phyloP scores from a whole-genome alignment of 805 yeast species.

The Saccharomycopsis synnaedendra region DNA sequence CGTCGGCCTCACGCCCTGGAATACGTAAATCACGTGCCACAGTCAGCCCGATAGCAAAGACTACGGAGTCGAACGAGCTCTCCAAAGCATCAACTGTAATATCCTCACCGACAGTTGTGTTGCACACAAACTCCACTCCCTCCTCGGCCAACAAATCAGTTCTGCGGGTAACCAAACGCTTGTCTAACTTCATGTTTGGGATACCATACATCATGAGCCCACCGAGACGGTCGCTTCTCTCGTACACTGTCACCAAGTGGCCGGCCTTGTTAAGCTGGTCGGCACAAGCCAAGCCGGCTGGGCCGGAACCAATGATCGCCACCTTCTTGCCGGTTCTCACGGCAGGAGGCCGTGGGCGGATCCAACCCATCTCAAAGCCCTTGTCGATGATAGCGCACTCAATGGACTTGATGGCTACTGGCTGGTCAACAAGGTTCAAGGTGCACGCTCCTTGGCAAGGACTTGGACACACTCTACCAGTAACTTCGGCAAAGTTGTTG shows the following conservation, averaged over 20 bases:
- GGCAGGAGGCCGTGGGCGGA: constrained; percentile 69
- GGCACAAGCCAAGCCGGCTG: constrained; percentile 94
- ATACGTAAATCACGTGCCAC: constrained; percentile 91
- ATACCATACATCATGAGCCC: constrained; percentile 98
- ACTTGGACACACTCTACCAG: constrained; percentile 97
- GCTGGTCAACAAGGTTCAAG: constrained; percentile 74
- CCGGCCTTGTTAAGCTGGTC: constrained; percentile 97
- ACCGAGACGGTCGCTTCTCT: constrained; percentile 92
- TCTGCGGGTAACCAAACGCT: constrained; percentile 86
- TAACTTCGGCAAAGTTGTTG: constrained; percentile 96
- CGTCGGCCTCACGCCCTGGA: constrained; percentile 85
- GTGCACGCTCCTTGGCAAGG: constrained; percentile 98
- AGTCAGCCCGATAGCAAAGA: constrained; percentile 89
- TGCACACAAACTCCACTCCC: constrained; percentile 71
- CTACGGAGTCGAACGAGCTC: constrained; percentile 64
- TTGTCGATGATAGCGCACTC: constrained; percentile 95
- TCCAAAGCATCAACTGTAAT: constrained; percentile 60
- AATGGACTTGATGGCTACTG: constrained; percentile 92
- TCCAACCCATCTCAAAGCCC: constrained; percentile 96
- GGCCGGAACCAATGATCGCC: constrained; percentile 93
- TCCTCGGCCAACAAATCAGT: constrained; percentile 82
- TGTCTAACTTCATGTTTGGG: constrained; percentile 97
- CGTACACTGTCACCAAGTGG: constrained; percentile 83
- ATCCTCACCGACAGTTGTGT: constrained; percentile 78
- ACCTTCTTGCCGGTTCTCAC: constrained; percentile 75